Base-by-base conservation (phyloP, 495 filamentous ascomycete species). In the Penicillium waksmanii region DNA sequence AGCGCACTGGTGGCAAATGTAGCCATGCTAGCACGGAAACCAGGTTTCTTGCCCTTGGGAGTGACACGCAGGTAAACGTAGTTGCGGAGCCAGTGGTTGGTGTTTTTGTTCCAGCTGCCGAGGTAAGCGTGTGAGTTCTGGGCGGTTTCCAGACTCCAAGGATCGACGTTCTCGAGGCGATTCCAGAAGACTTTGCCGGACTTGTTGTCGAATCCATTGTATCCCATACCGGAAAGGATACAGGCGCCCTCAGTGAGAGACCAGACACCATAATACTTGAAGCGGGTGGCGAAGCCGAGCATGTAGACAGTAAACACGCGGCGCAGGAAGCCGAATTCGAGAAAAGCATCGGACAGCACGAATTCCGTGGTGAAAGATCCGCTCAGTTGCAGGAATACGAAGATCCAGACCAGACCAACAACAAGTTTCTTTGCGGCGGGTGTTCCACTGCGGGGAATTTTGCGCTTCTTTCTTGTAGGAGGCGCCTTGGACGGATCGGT, bases 201-300 rank as follows among this genome's bases (percentile, higher is more conserved):
- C 55, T 84, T 85, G 3, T 88, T 84, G 64, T 98, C 92, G 27
- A 98, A 83, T 43, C 96, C 94, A 64, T 96, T 96, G 77, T 92
- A 98, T 44, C 96, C 94, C 64, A 98, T 84, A 3, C 95, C 95
- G 5, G 92, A 88, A 12, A 98, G 84, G 55, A 98, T 97, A 70
- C 94, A 98, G 43, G 95, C 87, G 47, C 95, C 95, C 73, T 98
- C 95, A 2, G 94, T 92, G 60, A 98, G 74, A 50, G 83, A 84
- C 95, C 95, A 98, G 2, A 95, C 93, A 40, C 93, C 95, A 65
- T 98, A 98, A 76, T 96, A 98, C 73, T 98, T 98, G 35, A 87
- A 82, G 18, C 95, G 88, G 6, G 89, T 81, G 4, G 89, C 86
- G 57, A 98, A 82, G 25, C 87, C 87, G 33, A 97, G 80, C 85